phyloP scores from a whole-genome alignment of 2,329 filamentous ascomycete genomes.

The Cadophora luteo-olivacea region DNA sequence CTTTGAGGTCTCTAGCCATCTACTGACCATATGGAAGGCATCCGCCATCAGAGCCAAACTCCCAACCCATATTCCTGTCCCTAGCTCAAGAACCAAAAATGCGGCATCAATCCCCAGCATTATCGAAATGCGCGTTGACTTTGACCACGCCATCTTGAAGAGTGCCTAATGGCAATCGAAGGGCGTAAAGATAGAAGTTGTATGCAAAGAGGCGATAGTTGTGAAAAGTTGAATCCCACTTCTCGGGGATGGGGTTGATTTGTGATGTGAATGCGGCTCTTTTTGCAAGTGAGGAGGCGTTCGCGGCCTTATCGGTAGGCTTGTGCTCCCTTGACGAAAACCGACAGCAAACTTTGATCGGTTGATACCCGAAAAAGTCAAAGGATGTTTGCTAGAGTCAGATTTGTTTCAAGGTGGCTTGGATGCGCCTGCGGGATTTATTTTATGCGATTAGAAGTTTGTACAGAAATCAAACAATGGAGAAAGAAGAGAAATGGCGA shows the following conservation, averaged over 20 bases:
- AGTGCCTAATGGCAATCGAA: constrained; percentile 15
- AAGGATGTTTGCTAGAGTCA: background rate
- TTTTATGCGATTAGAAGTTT: background rate
- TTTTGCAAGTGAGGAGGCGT: background rate
- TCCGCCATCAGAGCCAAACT: constrained; percentile 95
- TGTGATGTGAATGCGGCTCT: constrained; percentile 18
- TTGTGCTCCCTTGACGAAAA: background rate
- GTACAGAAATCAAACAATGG: constrained; percentile 4
- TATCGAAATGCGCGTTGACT: constrained; percentile 89
- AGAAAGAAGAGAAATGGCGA: background rate
- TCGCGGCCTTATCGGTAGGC: background rate
- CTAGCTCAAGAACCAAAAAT: constrained; percentile 91
- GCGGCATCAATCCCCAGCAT: constrained; percentile 88
- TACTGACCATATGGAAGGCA: constrained; percentile 92
- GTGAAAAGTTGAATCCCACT: constrained; percentile 10
- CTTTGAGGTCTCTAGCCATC: background rate
- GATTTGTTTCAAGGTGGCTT: constrained; percentile 2
- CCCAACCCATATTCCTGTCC: constrained; percentile 83
- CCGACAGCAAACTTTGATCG: background rate
- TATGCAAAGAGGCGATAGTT: background rate
- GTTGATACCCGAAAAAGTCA: background rate
- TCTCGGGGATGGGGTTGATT: background rate
- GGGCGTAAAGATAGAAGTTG: background rate
- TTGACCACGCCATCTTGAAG: constrained; percentile 80
- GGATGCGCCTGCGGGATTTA: constrained; percentile 3